Base-by-base conservation (phyloP, 2,329 filamentous ascomycete species). In the Fusarium beomiforme region DNA sequence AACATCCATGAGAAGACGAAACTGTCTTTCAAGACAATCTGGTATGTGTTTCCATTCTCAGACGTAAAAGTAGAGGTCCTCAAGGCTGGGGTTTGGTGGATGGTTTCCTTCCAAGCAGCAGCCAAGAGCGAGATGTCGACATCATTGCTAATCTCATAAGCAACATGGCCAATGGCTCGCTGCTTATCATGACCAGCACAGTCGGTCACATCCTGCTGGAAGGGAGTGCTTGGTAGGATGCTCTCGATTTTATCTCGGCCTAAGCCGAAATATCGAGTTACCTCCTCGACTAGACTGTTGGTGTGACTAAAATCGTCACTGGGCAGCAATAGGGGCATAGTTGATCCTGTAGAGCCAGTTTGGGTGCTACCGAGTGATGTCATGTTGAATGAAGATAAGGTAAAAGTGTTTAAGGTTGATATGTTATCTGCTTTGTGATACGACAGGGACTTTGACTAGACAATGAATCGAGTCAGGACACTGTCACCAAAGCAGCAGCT, bases 1-100 rank as follows among this genome's bases (percentile, higher is more conserved):
- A n/a, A 63, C 58, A 56, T 65, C 43, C 50, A 65, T 1, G 62
- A 63, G 37, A 65, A 65, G 4, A 63, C 49, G 12, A 65, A 65
- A 11, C 31, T 65, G 3, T 65, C 62, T 17, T 9, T 63, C 3
- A 65, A 10, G 2, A 51, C 6, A 4, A 65, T 33, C 21, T 65
- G 62, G 4, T 31, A 50, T 0, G 10, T 13, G 2, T 39, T 16
- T 21, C 58, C 62, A 9, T 5, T 7, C 1, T 19, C 5, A 0
- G 43, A 63, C 0, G 49, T 43, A 2, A 50, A 65, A 2, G 33
- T 7, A 17, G 21, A 65, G 3, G 62, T 56, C 9, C 62, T 37
- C 21, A 65, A 4, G 8, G 62, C 31, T n/a, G 62, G 58, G 19
- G 43, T 50, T 23, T 33, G 12, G 6, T 23, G 6, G 23, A 65